These are phyloP conservation scores for Teratosphaeria pseudoeucalypti DNA, from an alignment of 2,329 filamentous ascomycete genomes.

Conservation along the genomic window DNA sequence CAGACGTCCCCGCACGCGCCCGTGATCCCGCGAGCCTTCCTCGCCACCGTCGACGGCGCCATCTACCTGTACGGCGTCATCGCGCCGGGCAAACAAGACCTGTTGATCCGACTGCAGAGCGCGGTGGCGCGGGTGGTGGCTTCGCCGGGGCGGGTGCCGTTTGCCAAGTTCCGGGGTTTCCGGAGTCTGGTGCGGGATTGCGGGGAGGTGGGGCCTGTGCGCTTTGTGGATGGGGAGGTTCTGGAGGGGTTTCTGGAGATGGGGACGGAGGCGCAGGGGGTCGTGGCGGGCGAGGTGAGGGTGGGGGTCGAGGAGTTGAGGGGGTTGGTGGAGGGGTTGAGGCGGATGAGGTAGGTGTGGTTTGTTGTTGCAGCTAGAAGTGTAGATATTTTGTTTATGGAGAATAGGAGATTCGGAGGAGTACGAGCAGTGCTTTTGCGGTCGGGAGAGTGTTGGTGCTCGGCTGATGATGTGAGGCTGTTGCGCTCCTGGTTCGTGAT, in stretches of 20 bases:
- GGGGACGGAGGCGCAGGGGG: slow-evolving; percentile 42
- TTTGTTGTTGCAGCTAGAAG: not conserved
- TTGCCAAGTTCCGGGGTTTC: slow-evolving; percentile 73
- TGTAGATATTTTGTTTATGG: too few relatives aligned
- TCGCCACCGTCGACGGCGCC: slow-evolving; percentile 83
- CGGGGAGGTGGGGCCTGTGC: slow-evolving; percentile 58
- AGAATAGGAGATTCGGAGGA: too few relatives aligned
- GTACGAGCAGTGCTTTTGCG: too few relatives aligned
- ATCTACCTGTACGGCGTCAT: slow-evolving; percentile 86
- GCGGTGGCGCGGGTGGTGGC: slow-evolving; percentile 57
- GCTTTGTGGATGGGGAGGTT: slow-evolving; percentile 88
- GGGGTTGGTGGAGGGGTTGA: slow-evolving; percentile 32
- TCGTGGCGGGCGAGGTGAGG: slow-evolving; percentile 45
- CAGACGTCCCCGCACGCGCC: slow-evolving; percentile 53
- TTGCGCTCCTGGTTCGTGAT: too few relatives aligned
- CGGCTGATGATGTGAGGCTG: too few relatives aligned
- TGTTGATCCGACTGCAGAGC: slow-evolving; percentile 72
- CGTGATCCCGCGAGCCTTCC: slow-evolving; percentile 72
- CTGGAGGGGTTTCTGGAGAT: slow-evolving; percentile 67
- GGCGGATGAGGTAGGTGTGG: not conserved
- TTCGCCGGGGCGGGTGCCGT: slow-evolving; percentile 63
- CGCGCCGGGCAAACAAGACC: slow-evolving; percentile 58
- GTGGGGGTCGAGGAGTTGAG: slow-evolving; percentile 49
- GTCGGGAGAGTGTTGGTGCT: too few relatives aligned
- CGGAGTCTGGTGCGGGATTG: slow-evolving; percentile 56